A percentile compares a stretch with the other conserved stretches of the same genome.
Evolutionary conservation across 1,284 basidiomycete genomes (phyloP).

Genomic region (Naganishia albida): DNA sequence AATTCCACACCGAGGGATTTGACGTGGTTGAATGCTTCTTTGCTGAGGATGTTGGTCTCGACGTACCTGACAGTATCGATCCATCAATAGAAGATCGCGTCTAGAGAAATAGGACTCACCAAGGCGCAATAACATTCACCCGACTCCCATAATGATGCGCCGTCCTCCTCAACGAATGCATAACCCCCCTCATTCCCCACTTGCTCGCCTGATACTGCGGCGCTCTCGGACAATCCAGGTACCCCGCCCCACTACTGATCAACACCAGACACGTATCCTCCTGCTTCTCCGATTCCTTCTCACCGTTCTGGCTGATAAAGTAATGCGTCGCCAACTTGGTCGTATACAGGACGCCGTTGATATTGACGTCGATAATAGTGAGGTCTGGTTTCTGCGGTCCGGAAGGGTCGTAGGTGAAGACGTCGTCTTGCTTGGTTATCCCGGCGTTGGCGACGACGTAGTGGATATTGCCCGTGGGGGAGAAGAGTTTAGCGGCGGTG

Average conservation of each 20-base stretch:
- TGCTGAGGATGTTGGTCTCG: slow-evolving; percentile 12
- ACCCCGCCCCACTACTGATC: slow-evolving; percentile 16
- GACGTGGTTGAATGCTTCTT: slow-evolving; percentile 6
- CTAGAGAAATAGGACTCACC: background rate
- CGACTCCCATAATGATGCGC: slow-evolving; percentile 17
- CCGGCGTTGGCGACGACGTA: slow-evolving; percentile 20
- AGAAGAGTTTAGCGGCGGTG: slow-evolving; percentile 2
- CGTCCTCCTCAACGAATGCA: slow-evolving; percentile 16
- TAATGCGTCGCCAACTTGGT: slow-evolving; percentile 12
- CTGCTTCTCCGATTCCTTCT: slow-evolving; percentile 6
- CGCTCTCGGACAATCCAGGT: slow-evolving; percentile 14
- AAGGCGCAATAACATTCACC: slow-evolving; percentile 13
- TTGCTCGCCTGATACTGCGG: slow-evolving; percentile 16
- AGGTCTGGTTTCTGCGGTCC: slow-evolving; percentile 16
- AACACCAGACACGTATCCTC: slow-evolving; percentile 16
- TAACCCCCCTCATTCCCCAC: slow-evolving; percentile 11
- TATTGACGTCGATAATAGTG: slow-evolving; percentile 11
- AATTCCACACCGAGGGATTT: slow-evolving; percentile 16
- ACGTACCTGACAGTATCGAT: slow-evolving; percentile 1
- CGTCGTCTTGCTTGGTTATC: slow-evolving; percentile 12
- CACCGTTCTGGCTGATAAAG: slow-evolving; percentile 17
- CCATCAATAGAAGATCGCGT: too few species aligned
- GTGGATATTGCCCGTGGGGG: background rate
- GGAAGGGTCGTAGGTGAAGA: slow-evolving; percentile 15
- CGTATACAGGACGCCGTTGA: slow-evolving; percentile 3